Percentiles rank a stretch among this genome's conserved stretches.
phyloP scores from a whole-genome alignment of 1,139 yeast species.

The Kluyveromyces marxianus region DNA sequence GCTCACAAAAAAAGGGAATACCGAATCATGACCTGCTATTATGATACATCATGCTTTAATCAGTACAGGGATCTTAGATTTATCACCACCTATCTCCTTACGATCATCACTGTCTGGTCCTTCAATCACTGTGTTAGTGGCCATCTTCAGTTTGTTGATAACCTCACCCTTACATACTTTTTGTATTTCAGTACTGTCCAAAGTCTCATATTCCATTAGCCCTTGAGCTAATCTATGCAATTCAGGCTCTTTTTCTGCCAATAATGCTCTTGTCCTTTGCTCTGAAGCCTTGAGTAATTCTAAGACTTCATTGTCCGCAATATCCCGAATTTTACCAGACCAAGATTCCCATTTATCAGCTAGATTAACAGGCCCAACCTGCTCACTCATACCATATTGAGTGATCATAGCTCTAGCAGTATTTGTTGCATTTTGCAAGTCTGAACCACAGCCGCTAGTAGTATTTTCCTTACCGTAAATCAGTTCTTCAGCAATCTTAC shows the following conservation, averaged over 20 bases:
- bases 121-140: constrained; percentile 74
- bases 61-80: constrained; percentile 27
- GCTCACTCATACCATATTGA: constrained; percentile 91
- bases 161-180: constrained; percentile 73
- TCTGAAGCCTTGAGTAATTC: constrained; percentile 68
- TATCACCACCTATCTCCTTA: constrained; percentile 27
- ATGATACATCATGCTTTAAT: constrained; percentile 21
- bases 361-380: constrained; percentile 84
- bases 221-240: constrained; percentile 88
- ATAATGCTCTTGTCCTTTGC: constrained; percentile 63
- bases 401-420: constrained; percentile 97
- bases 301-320: constrained; percentile 90
- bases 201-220: constrained; percentile 87
- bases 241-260: constrained; percentile 58
- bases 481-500: constrained; percentile 93
- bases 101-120: constrained; percentile 37
- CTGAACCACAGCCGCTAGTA: constrained; percentile 91
- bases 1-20: not conserved
- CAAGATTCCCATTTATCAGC: constrained; percentile 89
- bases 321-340: constrained; percentile 81
- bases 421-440: constrained; percentile 78
- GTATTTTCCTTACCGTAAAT: constrained; percentile 87
- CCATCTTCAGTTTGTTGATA: constrained; percentile 56
- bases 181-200: constrained; percentile 87
- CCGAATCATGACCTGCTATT: not conserved